These are phyloP conservation scores for Calonectria pseudoreteaudii DNA, from an alignment of 2,329 filamentous ascomycete genomes.

Conservation along the genomic window DNA sequence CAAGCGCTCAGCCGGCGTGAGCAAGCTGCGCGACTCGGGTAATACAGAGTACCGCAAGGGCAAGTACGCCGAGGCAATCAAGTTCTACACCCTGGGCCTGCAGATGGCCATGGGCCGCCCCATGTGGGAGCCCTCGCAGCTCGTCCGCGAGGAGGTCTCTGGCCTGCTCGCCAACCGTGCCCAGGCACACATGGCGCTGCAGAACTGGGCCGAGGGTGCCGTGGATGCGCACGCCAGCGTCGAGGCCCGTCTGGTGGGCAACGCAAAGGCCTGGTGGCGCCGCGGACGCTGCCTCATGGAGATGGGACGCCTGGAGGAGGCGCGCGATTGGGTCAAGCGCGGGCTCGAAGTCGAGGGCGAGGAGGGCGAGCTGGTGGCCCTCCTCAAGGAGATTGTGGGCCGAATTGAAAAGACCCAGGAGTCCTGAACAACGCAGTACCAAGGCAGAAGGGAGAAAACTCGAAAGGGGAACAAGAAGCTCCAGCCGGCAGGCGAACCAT, in stretches of 20 bases:
- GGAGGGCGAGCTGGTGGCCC: slow-evolving; percentile 71
- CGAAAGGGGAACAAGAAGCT: neutral
- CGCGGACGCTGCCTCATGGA: slow-evolving; percentile 86
- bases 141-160: slow-evolving; percentile 87
- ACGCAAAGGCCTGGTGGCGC: slow-evolving; percentile 96
- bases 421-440: neutral
- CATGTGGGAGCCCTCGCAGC: slow-evolving; percentile 85
- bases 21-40: slow-evolving; percentile 89
- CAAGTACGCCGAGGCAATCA: slow-evolving; percentile 79
- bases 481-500: neutral
- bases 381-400: slow-evolving; percentile 72
- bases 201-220: slow-evolving; percentile 86
- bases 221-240: slow-evolving; percentile 90
- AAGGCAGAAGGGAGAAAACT: neutral
- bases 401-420: slow-evolving; percentile 55
- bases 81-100: slow-evolving; percentile 86
- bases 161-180: slow-evolving; percentile 87
- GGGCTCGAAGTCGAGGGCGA: slow-evolving; percentile 86
- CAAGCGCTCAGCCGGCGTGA: slow-evolving; percentile 88
- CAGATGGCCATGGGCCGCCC: slow-evolving; percentile 89
- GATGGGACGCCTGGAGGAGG: slow-evolving; percentile 90
- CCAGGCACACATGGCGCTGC: slow-evolving; percentile 87
- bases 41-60: slow-evolving; percentile 86
- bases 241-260: slow-evolving; percentile 86
- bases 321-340: slow-evolving; percentile 79